Percentiles rank a stretch among this genome's conserved stretches.
Evolutionary conservation across 2,329 filamentous ascomycete species (phyloP).

Genomic region (Stagonosporopsis vannaccii): DNA sequence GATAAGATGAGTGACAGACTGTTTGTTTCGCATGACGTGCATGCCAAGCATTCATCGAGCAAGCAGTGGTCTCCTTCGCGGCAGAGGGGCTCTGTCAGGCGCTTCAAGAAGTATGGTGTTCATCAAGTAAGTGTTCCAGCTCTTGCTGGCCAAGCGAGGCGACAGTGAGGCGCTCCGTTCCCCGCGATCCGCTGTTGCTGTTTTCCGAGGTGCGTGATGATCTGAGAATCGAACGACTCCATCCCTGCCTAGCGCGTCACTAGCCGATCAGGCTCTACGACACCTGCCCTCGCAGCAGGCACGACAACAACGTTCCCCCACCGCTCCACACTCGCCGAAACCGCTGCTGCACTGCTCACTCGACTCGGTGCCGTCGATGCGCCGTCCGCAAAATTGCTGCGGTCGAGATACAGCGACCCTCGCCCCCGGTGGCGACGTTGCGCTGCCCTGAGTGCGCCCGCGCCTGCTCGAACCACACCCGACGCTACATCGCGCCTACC

Average conservation of each 20-base stretch:
- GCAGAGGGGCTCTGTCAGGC: neutral
- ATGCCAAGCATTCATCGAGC: constrained; percentile 15
- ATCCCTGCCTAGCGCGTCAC: constrained; percentile 7
- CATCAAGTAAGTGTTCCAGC: neutral
- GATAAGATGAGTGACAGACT: constrained; percentile 27
- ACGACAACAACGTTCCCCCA: constrained; percentile 26
- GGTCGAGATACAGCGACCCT: constrained; percentile 24
- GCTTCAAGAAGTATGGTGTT: neutral
- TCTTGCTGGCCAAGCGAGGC: no score
- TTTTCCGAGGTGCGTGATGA: constrained; percentile 13
- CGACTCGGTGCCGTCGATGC: constrained; percentile 23
- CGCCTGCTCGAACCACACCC: constrained; percentile 33
- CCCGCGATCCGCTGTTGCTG: neutral
- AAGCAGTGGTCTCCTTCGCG: neutral
- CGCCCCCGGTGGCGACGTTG: constrained; percentile 37
- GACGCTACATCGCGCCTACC: constrained; percentile 30
- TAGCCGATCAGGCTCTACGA: constrained; percentile 16
- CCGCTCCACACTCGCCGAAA: constrained; percentile 20
- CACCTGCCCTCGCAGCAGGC: constrained; percentile 28
- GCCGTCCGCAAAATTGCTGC: constrained; percentile 32
- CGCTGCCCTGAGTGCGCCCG: constrained; percentile 35
- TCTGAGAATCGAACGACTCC: constrained; percentile 16
- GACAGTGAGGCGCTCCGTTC: neutral
- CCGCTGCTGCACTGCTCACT: constrained; percentile 3
- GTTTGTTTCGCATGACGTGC: constrained; percentile 30